Evolutionary conservation across 108 stramenopile species (phyloP).

Genomic region (Skeletonema grethae): DNA sequence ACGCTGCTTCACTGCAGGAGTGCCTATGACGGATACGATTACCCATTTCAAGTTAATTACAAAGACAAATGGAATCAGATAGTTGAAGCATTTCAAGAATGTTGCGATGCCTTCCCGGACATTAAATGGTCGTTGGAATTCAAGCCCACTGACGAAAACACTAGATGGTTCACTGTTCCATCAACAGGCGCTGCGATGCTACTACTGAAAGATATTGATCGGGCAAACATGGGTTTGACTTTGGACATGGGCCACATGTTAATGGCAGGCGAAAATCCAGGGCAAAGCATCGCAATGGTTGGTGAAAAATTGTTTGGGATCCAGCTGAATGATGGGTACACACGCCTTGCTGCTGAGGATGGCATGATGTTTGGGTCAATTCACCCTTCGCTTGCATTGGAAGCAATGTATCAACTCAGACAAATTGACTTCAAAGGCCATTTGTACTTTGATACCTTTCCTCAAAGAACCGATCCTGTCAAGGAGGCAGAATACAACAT

Average conservation of each 20-base stretch:
- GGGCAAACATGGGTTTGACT: conserved; percentile 84
- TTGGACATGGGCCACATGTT: conserved; percentile 90
- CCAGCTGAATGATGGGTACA: conserved; percentile 86
- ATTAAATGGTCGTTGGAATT: conserved; percentile 84
- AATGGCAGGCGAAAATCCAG: conserved; percentile 86
- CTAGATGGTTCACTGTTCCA: conserved; percentile 85
- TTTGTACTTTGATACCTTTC: conserved; percentile 91
- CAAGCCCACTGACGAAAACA: conserved; percentile 92
- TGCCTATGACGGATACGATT: conserved; percentile 90
- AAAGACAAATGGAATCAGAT: conserved; percentile 79
- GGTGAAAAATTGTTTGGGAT: conserved; percentile 84
- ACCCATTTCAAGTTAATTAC: conserved; percentile 81
- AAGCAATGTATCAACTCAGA: conserved; percentile 81
- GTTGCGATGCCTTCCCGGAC: conserved; percentile 81
- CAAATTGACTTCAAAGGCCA: conserved; percentile 71
- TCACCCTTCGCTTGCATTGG: conserved; percentile 81
- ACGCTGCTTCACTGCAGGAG: conserved; percentile 17
- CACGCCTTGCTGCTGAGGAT: conserved; percentile 85
- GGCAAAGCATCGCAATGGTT: conserved; percentile 81
- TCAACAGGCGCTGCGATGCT: conserved; percentile 83
- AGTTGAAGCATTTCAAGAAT: conserved; percentile 75
- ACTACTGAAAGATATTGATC: conserved; percentile 72
- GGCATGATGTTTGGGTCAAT: conserved; percentile 89
- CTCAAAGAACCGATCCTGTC: conserved; percentile 82
- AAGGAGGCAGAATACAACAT: conserved; percentile 87